Evolutionary conservation across 176 grass and related monocot species (phyloP), one percentile per base, ranked within the genome.

Genomic region (Pontederia paniculata): DNA sequence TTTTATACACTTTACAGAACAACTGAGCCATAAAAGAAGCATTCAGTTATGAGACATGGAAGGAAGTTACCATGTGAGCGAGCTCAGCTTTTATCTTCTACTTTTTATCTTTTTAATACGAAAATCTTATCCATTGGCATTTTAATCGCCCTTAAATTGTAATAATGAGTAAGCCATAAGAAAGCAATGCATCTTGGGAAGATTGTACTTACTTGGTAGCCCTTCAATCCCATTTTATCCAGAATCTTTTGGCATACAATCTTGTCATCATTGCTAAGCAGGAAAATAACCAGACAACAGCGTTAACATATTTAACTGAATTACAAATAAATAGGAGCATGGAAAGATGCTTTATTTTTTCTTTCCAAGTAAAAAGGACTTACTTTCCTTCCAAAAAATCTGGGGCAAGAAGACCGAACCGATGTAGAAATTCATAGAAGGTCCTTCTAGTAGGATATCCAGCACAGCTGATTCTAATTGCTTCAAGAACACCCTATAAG

Each of bases 401-500:
- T 53, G 93, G 86, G 74, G 82, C 83, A 72, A 97, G 93, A 77
- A 91, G 61, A 28, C 77, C 78, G 76, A 97, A 97, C 25, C 93
- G 93, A 74, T 88, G 86, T 37, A 97, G 69, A 71, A 97, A 97
- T 70, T 97, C 93, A 16, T 78, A 81, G 78, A 97, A 97, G 54
- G 65, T 59, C 74, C 88, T 98, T 81, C 93, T 81, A 64, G 93
- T 98, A 11, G 93, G 93, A 73, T 90, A 98, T 81, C 93, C 93
- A 72, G 83, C 86, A 55, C 93, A 98, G 65, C 86, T 98, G 77
- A 98, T 98, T 73, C 86, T 81, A 52, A 98, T 98, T 52, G 93
- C 86, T 88, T 98, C 93, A 74, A 98, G 83, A 80, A 98, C 93
- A 77, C 93, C 93, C 93, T 98, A 64, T 42, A 52, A 20, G 54